Percentiles rank a stretch among this genome's conserved stretches.
Evolutionary conservation across 805 yeast species (phyloP).

Genomic region (Cyberlindnera japonica): DNA sequence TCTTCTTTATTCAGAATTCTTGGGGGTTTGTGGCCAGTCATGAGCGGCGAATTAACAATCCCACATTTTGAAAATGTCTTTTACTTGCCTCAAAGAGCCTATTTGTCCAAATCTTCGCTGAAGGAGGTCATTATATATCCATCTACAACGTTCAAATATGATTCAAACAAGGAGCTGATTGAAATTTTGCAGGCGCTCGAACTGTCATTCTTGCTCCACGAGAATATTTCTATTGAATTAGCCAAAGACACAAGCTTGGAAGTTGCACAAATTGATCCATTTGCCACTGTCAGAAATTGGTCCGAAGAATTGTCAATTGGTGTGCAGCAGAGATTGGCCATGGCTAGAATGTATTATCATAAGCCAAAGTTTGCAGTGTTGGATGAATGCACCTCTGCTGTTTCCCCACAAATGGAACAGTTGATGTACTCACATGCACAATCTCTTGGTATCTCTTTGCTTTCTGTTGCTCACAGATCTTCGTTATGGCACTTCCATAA

Average conservation of each 20-base stretch:
- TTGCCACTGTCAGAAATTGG: constrained; percentile 77
- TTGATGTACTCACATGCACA: constrained; percentile 85
- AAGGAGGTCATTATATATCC: constrained; percentile 91
- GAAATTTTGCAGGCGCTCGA: constrained; percentile 55
- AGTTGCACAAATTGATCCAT: constrained; percentile 40
- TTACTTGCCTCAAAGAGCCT: constrained; percentile 91
- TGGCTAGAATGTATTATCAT: constrained; percentile 90
- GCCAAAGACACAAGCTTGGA: constrained; percentile 28
- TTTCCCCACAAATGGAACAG: constrained; percentile 85
- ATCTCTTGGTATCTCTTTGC: constrained; percentile 68
- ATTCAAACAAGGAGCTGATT: constrained; percentile 44
- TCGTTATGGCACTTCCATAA: constrained; percentile 92
- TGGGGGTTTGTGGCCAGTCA: constrained; percentile 92
- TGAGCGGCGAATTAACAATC: constrained; percentile 50
- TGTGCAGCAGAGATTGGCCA: constrained; percentile 88
- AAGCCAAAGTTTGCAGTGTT: constrained; percentile 89
- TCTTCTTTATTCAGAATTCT: constrained; percentile 86
- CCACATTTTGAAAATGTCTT: constrained; percentile 69
- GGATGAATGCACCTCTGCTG: constrained; percentile 95
- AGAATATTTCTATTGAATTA: constrained; percentile 37
- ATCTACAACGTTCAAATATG: constrained; percentile 53
- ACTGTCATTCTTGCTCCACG: constrained; percentile 53
- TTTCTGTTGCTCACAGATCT: constrained; percentile 90
- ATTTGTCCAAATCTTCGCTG: constrained; percentile 60
- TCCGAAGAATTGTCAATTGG: constrained; percentile 84